Base-by-base conservation (phyloP, 2,329 filamentous ascomycete genomes). In the Fusarium fracticaudum region DNA sequence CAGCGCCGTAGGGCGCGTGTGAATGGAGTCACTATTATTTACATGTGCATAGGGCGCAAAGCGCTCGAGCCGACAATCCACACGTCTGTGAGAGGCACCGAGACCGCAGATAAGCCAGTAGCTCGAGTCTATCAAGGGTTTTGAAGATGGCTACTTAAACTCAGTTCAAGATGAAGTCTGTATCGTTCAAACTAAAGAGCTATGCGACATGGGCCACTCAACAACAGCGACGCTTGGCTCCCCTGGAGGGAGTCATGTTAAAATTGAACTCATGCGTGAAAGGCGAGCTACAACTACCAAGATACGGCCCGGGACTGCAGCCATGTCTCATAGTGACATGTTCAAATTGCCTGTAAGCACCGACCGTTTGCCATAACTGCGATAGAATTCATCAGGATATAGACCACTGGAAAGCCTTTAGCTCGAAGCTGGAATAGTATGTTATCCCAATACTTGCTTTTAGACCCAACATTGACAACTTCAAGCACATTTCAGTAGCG, bases 361-460 rank as follows among this genome's bases (percentile, higher is more conserved):
- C 14, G 1, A 17, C 6, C 8, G 2, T n/a, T 5, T 14, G 22
- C 15, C 1, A 6, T 43, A 1, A 11, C n/a, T 13, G 40, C 14
- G 6, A n/a, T n/a, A 9, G 20, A 9, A 12, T n/a, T 43, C 22
- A 43, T 43, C 1, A n/a, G 40, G 40, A 43, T 15, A 15, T 43
- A 43, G 40, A 13, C 40, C 8, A 18, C 14, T 17, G 40, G 40
- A 11, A 43, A 43, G 40, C 40, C 40, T 15, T n/a, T n/a, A 7
- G 40, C 40, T 0, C 14, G 22, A 43, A 5, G 22, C 0, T 43
- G 40, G 22, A 3, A 15, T 0, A 43, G 22, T 43, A 17, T 43
- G 40, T 10, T 43, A n/a, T 15, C 14, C 6, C 14, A 8, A n/a
- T 10, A 3, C 2, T 9, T 33, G 8, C 20, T 7, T 43, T 10